These are phyloP conservation scores for Pseudogymnoascus sp. DNA, from an alignment of 2,329 filamentous ascomycete genomes.

Conservation along the genomic window DNA sequence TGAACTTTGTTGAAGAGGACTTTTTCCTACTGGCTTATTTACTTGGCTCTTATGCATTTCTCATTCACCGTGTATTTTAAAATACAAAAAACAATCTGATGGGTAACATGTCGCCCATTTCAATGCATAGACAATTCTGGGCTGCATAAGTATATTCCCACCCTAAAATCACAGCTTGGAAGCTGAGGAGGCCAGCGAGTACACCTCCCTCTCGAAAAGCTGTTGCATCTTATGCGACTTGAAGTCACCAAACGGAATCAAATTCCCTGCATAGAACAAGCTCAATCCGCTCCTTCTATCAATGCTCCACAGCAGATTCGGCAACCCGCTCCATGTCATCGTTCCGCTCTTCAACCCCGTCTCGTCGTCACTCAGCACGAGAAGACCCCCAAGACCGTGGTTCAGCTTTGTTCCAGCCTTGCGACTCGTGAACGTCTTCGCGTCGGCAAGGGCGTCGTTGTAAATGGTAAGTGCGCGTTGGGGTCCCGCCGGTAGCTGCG, in stretches of 20 bases:
- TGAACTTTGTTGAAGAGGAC: not conserved
- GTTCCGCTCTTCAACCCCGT: slow-evolving; percentile 32
- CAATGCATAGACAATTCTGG: not conserved
- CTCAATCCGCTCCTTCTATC: slow-evolving; percentile 33
- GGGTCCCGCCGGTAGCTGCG: slow-evolving; percentile 33
- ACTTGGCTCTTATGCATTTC: not conserved
- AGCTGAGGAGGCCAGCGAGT: slow-evolving; percentile 15
- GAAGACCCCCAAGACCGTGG: slow-evolving; percentile 35
- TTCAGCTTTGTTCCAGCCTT: slow-evolving; percentile 30
- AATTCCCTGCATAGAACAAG: slow-evolving; percentile 35
- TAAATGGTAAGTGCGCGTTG: slow-evolving; percentile 20
- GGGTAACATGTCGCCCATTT: not conserved
- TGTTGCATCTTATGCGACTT: slow-evolving; percentile 28
- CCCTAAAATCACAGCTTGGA: not conserved
- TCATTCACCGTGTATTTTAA: not conserved
- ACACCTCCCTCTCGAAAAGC: slow-evolving; percentile 34
- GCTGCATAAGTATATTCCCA: not conserved
- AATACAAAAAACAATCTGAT: not conserved
- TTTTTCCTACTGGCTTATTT: not conserved
- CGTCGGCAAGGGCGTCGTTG: slow-evolving; percentile 18
- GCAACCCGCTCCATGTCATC: slow-evolving; percentile 37
- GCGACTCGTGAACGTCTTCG: slow-evolving; percentile 21
- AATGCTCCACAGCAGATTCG: slow-evolving; percentile 40
- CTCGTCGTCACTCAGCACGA: slow-evolving; percentile 32
- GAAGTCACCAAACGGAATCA: slow-evolving; percentile 34